Conservation (phyloP, 495 filamentous ascomycete species). For the Trichoderma virens region DNA sequence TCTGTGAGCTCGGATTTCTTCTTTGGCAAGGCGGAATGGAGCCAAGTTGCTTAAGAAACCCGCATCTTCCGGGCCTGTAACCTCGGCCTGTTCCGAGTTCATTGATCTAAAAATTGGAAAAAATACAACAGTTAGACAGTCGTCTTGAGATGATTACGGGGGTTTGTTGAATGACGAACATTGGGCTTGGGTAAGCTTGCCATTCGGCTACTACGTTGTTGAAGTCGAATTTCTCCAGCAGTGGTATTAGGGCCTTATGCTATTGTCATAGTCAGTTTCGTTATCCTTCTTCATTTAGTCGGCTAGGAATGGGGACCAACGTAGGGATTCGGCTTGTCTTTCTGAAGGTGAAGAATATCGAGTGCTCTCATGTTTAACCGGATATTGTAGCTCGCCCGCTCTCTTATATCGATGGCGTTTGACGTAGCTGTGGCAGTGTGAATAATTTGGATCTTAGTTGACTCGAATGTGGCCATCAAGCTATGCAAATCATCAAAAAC, state of each 20-base stretch:
- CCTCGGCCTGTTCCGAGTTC: neutral
- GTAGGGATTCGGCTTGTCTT: neutral
- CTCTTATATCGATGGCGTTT: slow-evolving; percentile 1
- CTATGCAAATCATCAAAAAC: slow-evolving; percentile 11
- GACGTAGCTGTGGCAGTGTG: slow-evolving; percentile 12
- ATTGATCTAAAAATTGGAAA: neutral
- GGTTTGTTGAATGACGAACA: neutral
- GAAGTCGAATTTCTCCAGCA: slow-evolving; percentile 8
- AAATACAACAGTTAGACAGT: slow-evolving; percentile 8
- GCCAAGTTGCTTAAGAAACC: slow-evolving; percentile 4
- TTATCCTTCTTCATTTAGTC: neutral
- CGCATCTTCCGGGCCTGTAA: slow-evolving; percentile 6
- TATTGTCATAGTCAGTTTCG: neutral
- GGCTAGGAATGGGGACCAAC: neutral
- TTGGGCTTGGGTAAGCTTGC: slow-evolving; percentile 4
- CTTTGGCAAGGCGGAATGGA: slow-evolving; percentile 10
- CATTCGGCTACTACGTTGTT: slow-evolving; percentile 8
- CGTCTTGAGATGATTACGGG: no score
- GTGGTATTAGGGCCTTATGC: slow-evolving; percentile 6
- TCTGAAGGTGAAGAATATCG: slow-evolving; percentile 1
- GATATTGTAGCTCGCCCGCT: slow-evolving; percentile 6
- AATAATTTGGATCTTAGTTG: slow-evolving; percentile 12
- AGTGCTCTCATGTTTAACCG: slow-evolving; percentile 5
- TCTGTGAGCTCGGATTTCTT: neutral
- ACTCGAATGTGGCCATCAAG: slow-evolving; percentile 11